phyloP scores from a whole-genome alignment of 208 protist genomes.

The Angomonas deanei region DNA sequence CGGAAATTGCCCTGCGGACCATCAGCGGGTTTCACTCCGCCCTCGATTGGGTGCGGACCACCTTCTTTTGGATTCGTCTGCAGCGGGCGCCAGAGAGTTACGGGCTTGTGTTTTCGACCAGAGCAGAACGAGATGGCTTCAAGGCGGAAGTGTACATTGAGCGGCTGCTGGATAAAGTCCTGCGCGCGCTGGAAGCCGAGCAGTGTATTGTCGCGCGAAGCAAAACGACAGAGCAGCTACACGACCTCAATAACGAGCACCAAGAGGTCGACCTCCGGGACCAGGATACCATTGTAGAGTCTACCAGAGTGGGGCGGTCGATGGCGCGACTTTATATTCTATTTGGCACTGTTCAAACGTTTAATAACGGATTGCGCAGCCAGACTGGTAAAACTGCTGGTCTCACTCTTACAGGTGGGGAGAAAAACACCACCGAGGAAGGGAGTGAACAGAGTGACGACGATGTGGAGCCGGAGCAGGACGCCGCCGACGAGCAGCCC shows the following conservation, averaged over 20 bases:
- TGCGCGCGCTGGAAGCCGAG: constrained; percentile 48
- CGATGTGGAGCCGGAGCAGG: background rate
- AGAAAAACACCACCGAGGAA: background rate
- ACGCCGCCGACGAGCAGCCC: background rate
- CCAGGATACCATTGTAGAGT: background rate
- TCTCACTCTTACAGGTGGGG: background rate
- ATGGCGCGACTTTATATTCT: constrained; percentile 85
- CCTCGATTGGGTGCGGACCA: constrained; percentile 86
- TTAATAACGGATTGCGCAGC: constrained; percentile 28
- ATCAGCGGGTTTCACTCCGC: constrained; percentile 70
- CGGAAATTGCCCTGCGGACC: constrained; percentile 88
- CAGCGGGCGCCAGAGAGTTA: constrained; percentile 64
- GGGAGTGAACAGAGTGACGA: background rate
- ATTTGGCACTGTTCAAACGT: constrained; percentile 66
- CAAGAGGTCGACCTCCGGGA: background rate
- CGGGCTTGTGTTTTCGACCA: constrained; percentile 48
- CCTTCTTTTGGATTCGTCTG: constrained; percentile 87
- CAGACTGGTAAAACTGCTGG: background rate
- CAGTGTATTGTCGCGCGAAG: constrained; percentile 31
- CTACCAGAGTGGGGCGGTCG: constrained; percentile 37
- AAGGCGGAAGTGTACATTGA: constrained; percentile 48
- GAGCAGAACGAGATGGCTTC: constrained; percentile 40
- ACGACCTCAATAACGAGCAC: background rate
- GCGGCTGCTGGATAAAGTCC: constrained; percentile 54
- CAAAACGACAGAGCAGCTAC: background rate